Evolutionary conservation across 208 protist species (phyloP), one percentile per base, ranked within the genome.

Genomic region (Balamuthia mandrillaris): DNA sequence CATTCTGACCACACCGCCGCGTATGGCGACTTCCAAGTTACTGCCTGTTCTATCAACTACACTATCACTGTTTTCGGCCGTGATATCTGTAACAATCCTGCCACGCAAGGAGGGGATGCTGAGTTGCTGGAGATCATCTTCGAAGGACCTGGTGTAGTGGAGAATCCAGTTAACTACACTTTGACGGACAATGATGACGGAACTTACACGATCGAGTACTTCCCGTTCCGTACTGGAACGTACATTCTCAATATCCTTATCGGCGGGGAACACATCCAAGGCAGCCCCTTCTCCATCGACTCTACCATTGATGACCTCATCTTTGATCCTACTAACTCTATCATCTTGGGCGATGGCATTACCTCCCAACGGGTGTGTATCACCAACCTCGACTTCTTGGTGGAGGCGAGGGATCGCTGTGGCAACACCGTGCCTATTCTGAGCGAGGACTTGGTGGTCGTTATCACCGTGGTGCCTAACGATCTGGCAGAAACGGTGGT

Each of bases 271-370:
- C 29, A 65, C 24, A 65, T 84, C 35, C 33, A 21, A 29, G 29
- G 42, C 58, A 84, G 78, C 14, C 78, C 56, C 2, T 84, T 84
- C 60, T 42, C 56, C 18, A 51, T 84, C 33, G 54, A 72, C 56
- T 33, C 70, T 18, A 12, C 18, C 24, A 42, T 60, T 60, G 52
- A 33, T 68, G 75, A 84, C 31, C 44, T 70, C 21, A 42, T 84
- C 12, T 84, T 84, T 47, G 45, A 39, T 6, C 27, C 78, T 27
- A 7, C 29, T 0, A 54, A 51, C 7, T 84, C 78, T 9, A 52
- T 24, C 14, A 72, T 84, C 35, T 52, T 41, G 9, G 78, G 78
- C 35, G 70, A 42, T 14, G 78, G 78, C 5, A 29, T 84, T 21
- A 7, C 29, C n/a, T 58, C 54, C 10, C 31, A 65, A 10, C 54